Percentiles rank a stretch among this genome's conserved stretches.
phyloP scores from a whole-genome alignment of 345 rosid genomes.

The Sapria himalayana region DNA sequence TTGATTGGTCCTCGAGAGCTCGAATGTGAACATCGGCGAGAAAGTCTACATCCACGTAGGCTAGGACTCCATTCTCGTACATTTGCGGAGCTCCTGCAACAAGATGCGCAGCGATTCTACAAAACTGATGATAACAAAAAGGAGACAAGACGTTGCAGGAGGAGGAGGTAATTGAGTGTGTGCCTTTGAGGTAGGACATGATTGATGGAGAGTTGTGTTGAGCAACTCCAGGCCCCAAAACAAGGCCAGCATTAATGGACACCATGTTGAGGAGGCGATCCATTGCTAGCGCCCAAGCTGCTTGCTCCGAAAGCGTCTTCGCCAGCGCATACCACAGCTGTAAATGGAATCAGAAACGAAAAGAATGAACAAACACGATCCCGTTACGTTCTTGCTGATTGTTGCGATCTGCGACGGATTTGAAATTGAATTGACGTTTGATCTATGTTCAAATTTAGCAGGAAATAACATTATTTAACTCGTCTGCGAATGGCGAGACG shows the following conservation, averaged over 20 bases:
- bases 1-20: slow-evolving; percentile 39
- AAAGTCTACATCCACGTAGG: slow-evolving; percentile 34
- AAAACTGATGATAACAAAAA: neutral
- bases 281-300: slow-evolving; percentile 93
- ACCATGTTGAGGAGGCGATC: slow-evolving; percentile 69
- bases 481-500: too few relatives aligned
- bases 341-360: neutral
- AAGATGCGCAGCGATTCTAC: neutral
- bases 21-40: slow-evolving; percentile 53
- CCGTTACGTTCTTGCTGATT: too few relatives aligned
- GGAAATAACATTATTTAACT: too few relatives aligned
- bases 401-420: too few relatives aligned
- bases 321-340: slow-evolving; percentile 72
- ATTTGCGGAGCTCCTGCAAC: slow-evolving; percentile 75
- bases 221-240: slow-evolving; percentile 44
- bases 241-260: slow-evolving; percentile 56
- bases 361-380: too few relatives aligned
- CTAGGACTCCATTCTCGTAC: slow-evolving; percentile 67
- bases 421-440: too few relatives aligned
- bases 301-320: slow-evolving; percentile 58
- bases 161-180: neutral
- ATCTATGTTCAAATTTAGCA: too few relatives aligned
- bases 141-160: neutral
- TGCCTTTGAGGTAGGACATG: slow-evolving; percentile 71
- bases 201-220: slow-evolving; percentile 48